Base-by-base conservation (phyloP, 768 basidiomycete species). In the Crepidotus variabilis region DNA sequence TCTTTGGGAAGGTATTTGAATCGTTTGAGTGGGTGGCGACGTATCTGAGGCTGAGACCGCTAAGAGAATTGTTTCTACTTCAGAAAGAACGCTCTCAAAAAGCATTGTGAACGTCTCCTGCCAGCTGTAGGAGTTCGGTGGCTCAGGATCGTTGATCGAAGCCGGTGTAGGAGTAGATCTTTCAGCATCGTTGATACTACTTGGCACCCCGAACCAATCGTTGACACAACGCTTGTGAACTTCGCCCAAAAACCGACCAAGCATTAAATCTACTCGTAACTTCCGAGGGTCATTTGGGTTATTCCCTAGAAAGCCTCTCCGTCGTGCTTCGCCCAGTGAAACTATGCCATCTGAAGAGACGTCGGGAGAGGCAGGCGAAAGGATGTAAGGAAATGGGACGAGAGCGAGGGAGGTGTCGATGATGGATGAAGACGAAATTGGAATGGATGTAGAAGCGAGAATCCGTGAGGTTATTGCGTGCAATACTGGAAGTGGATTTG, bases 211-310 rank as follows among this genome's bases (percentile, higher is more conserved):
- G 60, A 83, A 91, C 83, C 84, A 90, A 63, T 90, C 87, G 71
- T 88, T 89, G 64, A 87, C 85, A n/a, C 88, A 76, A 21, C 72
- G 71, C 10, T 68, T 75, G 63, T 91, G 89, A n/a, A 89, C 71
- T 55, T 83, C 76, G 6, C 80, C 81, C 35, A 90, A 77, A 62
- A 81, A 75, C 33, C 75, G 68, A 6, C 89, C 90, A 1, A 88
- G 71, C 52, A 78, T 73, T n/a, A 87, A 74, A 56, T 90, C 85
- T 55, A 90, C 63, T 18, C 76, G 69, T 2, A 77, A 63, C 18
- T 20, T 3, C 13, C 39, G 39, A 2, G 66, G 67, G 46, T 83
- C 75, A 20, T 72, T 61, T 2, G 70, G 68, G 1, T 45, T 48
- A 2, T 73, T 73, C 14, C 39, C 39, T 24, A 75, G 72, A 24